Conservation (phyloP, 2,329 filamentous ascomycete species). For the Cordyceps cateniannulata region DNA sequence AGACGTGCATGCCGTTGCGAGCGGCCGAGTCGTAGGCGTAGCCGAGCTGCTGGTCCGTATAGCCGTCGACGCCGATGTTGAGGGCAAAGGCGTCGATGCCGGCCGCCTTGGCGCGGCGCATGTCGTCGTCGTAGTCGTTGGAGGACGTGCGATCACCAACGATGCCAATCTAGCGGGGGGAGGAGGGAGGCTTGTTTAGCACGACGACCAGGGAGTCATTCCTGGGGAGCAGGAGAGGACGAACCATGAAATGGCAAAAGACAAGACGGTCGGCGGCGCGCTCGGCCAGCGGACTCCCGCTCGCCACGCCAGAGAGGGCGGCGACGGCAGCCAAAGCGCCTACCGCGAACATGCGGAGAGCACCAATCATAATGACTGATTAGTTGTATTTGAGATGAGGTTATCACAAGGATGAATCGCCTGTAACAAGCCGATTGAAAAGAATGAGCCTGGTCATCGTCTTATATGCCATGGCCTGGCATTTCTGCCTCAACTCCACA, state of each 20-base stretch:
- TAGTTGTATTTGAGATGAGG: background rate
- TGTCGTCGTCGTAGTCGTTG: constrained; percentile 40
- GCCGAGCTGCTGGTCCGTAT: constrained; percentile 21
- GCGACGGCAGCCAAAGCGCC: constrained; percentile 14
- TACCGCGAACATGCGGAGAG: constrained; percentile 15
- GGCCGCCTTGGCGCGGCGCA: constrained; percentile 36
- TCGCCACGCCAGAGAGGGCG: constrained; percentile 13
- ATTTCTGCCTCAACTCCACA: background rate
- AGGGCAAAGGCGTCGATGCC: constrained; percentile 44
- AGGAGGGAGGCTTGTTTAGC: background rate
- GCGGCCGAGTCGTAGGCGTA: constrained; percentile 25
- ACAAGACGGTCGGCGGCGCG: constrained; percentile 24
- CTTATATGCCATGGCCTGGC: background rate
- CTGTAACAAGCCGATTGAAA: background rate
- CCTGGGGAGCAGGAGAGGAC: constrained; percentile 3
- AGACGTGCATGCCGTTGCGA: constrained; percentile 39
- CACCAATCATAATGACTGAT: constrained; percentile 5
- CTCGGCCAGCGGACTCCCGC: constrained; percentile 14
- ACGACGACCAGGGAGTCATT: no score
- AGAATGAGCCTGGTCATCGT: background rate
- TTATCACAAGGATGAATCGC: background rate
- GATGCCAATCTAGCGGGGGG: constrained; percentile 38
- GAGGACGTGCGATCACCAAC: constrained; percentile 34
- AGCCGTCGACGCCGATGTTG: constrained; percentile 40
- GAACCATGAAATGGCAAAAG: constrained; percentile 38